Percentiles rank a stretch among this genome's conserved stretches.
Evolutionary conservation across 2,329 filamentous ascomycete species (phyloP).

Genomic region (Aspergillus phoenicis): DNA sequence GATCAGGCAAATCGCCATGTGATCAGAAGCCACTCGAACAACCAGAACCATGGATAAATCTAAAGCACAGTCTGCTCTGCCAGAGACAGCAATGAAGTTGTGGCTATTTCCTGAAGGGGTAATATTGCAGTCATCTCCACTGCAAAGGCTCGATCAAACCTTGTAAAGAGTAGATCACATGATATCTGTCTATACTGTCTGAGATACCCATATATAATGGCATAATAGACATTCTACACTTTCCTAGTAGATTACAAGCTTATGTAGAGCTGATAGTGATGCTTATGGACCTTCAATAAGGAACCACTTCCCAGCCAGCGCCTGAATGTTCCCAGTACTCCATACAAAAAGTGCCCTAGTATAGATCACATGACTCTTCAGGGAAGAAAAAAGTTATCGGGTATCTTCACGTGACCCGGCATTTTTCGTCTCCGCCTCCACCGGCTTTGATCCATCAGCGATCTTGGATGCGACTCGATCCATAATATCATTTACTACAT

Average conservation of each 20-base stretch:
- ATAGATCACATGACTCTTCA: constrained; percentile 1
- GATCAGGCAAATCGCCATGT: background rate
- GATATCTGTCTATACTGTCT: background rate
- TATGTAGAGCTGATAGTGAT: too few species aligned
- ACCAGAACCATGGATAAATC: background rate
- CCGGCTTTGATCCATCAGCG: background rate
- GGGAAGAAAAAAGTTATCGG: constrained; percentile 19
- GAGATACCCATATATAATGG: background rate
- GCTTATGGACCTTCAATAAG: too few species aligned
- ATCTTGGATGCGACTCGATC: background rate
- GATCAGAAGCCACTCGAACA: background rate
- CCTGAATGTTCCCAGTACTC: too few species aligned
- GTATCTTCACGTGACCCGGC: constrained; percentile 28
- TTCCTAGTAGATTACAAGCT: too few species aligned
- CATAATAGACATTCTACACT: too few species aligned
- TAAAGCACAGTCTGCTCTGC: background rate
- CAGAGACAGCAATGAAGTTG: background rate
- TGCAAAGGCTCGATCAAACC: background rate
- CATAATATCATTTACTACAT: background rate
- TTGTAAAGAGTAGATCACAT: background rate
- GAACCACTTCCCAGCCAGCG: too few species aligned
- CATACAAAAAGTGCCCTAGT: background rate
- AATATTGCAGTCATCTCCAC: background rate
- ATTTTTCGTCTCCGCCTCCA: constrained; percentile 17
- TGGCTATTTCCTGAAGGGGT: background rate